Conservation (phyloP, 257 asterid species). For the Solanum paucissectum region DNA sequence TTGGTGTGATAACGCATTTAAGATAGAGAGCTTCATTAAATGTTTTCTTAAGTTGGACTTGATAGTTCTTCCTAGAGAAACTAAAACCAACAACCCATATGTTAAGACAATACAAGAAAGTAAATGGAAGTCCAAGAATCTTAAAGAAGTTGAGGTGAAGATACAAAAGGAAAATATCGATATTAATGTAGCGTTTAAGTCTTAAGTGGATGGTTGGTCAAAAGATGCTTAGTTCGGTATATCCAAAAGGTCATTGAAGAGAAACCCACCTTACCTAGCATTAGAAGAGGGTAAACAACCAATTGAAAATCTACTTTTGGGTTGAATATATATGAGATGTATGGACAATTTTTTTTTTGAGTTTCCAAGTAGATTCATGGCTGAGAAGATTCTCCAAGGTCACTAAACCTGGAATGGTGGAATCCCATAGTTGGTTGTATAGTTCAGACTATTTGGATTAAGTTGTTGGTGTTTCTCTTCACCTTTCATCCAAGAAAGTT, state of each 20-base stretch:
- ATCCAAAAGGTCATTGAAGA: not conserved
- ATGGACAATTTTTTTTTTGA: not conserved
- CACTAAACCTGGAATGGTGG: not conserved
- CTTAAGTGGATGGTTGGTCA: not conserved
- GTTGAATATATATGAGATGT: not conserved
- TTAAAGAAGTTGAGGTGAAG: not conserved
- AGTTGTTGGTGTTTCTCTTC: not conserved
- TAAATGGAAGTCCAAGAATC: not conserved
- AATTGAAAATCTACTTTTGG: not conserved
- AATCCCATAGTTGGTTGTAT: not conserved
- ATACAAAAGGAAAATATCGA: not conserved
- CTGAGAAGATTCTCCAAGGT: not conserved
- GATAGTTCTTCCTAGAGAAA: not conserved
- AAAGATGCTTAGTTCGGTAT: not conserved
- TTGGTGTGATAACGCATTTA: not conserved
- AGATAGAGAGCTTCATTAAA: not conserved
- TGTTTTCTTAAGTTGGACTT: not conserved
- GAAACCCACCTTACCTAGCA: not conserved
- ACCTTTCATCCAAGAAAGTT: not conserved
- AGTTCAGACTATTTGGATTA: not conserved
- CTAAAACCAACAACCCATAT: not conserved
- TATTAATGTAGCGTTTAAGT: not conserved
- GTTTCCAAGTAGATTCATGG: not conserved
- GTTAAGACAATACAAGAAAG: not conserved
- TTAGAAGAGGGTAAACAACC: not conserved